These are phyloP conservation scores for Flaveria ramosissima DNA, from an alignment of 129 eudicot species.

Conservation along the genomic window DNA sequence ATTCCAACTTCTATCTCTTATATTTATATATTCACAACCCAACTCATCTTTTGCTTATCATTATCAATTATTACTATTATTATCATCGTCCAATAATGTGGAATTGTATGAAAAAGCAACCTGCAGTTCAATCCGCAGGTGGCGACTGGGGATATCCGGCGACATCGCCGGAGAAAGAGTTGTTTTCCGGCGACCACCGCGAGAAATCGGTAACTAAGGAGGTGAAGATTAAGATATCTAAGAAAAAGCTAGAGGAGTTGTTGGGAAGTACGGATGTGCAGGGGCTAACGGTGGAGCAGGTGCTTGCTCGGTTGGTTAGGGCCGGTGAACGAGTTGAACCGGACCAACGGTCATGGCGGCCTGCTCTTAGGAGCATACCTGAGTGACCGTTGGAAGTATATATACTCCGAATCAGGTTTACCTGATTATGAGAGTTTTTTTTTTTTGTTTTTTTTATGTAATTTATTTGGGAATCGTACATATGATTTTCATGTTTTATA, in stretches of 20 bases:
- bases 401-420: conserved; percentile 2
- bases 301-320: conserved; percentile 38
- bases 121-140: conserved; percentile 23
- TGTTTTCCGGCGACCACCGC: not conserved
- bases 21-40: conserved; percentile 20
- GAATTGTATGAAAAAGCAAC: conserved; percentile 46
- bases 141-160: conserved; percentile 29
- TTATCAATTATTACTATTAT: not conserved
- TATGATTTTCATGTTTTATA: not conserved
- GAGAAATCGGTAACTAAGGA: conserved; percentile 29
- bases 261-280: conserved; percentile 40
- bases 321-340: conserved; percentile 37
- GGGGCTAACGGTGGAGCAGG: conserved; percentile 42
- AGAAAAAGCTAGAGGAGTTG: conserved; percentile 53
- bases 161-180: not conserved
- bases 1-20: conserved; percentile 27
- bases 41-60: conserved; percentile 9
- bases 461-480: not conserved
- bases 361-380: conserved; percentile 52
- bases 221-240: conserved; percentile 58
- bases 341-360: conserved; percentile 51
- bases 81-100: conserved; percentile 34
- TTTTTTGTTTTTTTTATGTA: not conserved
- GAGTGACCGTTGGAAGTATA: conserved; percentile 18
- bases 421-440: conserved; percentile 10